Evolutionary conservation across 768 basidiomycete species (phyloP), one percentile per base, ranked within the genome.

Genomic region (Tephrocybe sp.): DNA sequence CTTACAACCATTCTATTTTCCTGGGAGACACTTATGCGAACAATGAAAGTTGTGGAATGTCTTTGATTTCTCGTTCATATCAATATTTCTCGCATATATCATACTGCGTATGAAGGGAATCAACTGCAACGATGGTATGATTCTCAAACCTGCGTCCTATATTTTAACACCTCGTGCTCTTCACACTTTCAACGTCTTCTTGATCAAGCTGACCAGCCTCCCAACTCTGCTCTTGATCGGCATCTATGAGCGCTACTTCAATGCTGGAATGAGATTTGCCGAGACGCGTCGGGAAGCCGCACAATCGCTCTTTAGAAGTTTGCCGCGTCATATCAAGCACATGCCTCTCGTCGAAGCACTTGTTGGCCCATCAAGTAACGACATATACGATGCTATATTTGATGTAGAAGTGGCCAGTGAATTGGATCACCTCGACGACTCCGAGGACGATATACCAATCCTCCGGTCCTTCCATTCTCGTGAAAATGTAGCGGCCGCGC

Each of bases 111-210:
- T 82, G 42, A 76, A 78, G 55, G 91, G 88, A 0, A 68, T 93
- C 12, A 58, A 71, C 12, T 56, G 68, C 48, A 60, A 69, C 23
- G 75, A 91, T 56, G 60, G 83, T 88, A 61, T 82, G 23, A 72
- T 95, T 49, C 76, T 95, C 42, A 86, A 89, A 62, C 91, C 93
- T 11, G 74, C 85, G 21, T 86, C 84, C 55, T 94, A 78, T 66
- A 59, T 90, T 33, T 67, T 92, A 13, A 76, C 84, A 3, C 90
- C 92, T 2, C 79, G 90, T 30, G 75, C 80, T 9, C 69, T 95
- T n/a, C 94, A 97, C 60, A 77, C 84, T 1, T 70, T 79, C 29
- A 95, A 95, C 56, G 92, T 94, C 3, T 84, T 92, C 63, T 73
- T 92, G 43, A 92, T 97, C 65, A 87, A 83, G 53, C 49, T 87